phyloP scores from a whole-genome alignment of 179 eudicot species.

The Silene noctiflora region DNA sequence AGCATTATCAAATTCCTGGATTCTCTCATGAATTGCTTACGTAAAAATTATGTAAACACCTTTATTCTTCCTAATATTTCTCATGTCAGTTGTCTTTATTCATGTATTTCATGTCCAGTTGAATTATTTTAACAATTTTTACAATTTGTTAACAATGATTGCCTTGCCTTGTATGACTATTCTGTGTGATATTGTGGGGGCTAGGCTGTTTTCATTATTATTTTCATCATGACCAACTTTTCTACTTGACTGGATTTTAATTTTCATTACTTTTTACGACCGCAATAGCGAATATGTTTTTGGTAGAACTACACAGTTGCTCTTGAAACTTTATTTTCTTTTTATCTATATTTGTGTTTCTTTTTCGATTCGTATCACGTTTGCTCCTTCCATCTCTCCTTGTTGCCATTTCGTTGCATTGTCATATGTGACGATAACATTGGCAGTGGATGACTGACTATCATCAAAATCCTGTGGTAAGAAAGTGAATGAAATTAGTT shows the following conservation, averaged over 20 bases:
- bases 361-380: not conserved
- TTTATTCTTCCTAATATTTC: not conserved
- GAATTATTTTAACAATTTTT: not conserved
- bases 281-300: not conserved
- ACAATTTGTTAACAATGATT: not conserved
- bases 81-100: not conserved
- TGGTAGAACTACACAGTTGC: not conserved
- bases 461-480: not conserved
- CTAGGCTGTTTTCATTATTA: not conserved
- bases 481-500: not conserved
- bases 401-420: not conserved
- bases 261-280: not conserved
- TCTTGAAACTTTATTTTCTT: not conserved
- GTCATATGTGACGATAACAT: not conserved
- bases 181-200: constrained; percentile 1
- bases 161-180: not conserved
- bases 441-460: not conserved
- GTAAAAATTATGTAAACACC: constrained; percentile 66
- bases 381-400: not conserved
- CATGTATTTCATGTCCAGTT: not conserved
- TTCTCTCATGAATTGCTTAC: constrained; percentile 77
- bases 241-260: not conserved
- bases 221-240: not conserved
- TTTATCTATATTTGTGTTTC: constrained; percentile 3
- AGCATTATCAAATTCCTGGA: constrained; percentile 87